Base-by-base conservation (phyloP, 2,329 filamentous ascomycete genomes). In the Ophiostoma triangulosporum region DNA sequence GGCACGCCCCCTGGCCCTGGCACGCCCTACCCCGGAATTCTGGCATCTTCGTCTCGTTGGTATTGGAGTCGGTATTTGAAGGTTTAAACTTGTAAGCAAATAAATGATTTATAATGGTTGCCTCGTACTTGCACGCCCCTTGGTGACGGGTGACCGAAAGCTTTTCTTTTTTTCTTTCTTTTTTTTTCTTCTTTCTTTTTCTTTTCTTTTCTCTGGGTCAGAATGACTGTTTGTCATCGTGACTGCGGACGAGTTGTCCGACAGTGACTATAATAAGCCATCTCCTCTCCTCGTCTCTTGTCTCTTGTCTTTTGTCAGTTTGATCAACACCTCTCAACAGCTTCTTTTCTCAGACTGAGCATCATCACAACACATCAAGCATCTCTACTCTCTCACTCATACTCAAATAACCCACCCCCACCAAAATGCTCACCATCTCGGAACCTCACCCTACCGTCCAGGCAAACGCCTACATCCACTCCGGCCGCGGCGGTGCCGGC, bases 401-500 rank as follows among this genome's bases (percentile, higher is more conserved):
- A 11, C 11, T 26, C 17, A 15, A 26, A 33, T n/a, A 9, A 48
- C 24, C 27, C n/a, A 20, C n/a, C 29, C 22, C 17, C 17, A 24
- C 17, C 29, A 52, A 55, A 49, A 74, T 73, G 69, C 70, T 68
- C 66, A 70, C 70, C 57, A 64, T 75, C 67, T 70, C 68, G 52
- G 72, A 74, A 64, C 72, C 72, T 53, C 71, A 74, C 65, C 72
- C 72, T 14, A 73, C 71, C 55, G 67, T 74, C 43, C 62, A 60
- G 50, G 65, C 69, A 61, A 68, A 74, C 65, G 64, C 68, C 57
- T 74, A 71, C 70, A 68, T 70, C 51, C 73, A 77, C 68, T 70
- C 73, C 6, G 76, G 76, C 59, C 75, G 76, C 52, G 76, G 76
- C 59, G 76, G 76, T 55, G 73, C 73, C 2, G 76, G 76, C 60